Base-by-base conservation (phyloP, 2,329 filamentous ascomycete genomes). In the Colletotrichum karsti region DNA sequence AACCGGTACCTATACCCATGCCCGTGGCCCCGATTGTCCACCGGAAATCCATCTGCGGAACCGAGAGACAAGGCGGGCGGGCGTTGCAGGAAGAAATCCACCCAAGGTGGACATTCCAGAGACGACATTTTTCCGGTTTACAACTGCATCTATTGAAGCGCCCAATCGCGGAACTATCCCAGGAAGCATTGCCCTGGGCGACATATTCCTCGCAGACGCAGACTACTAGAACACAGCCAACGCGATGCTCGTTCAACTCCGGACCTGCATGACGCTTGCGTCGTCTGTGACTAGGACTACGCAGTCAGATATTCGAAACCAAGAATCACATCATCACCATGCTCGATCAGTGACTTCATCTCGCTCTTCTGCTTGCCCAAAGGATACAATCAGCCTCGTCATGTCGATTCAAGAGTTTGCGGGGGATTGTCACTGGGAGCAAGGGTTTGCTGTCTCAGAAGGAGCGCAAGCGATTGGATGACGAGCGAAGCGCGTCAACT, bases 401-500 rank as follows among this genome's bases (percentile, higher is more conserved):
- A 41, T 26, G 7, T 33, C 37, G 20, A 58, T 53, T 53, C 51
- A 33, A 54, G 22, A 42, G n/a, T 53, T 64, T 64, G 64, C 61
- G 60, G 53, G 64, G 64, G 53, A 67, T 67, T 39, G 22, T 64
- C 60, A 39, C 60, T 57, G 13, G 53, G 44, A 41, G 64, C 60
- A 58, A 58, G 64, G 64, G 37, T 67, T 39, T 37, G 44, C 18
- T 64, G 53, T 67, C 60, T 54, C 30, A 10, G 15, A 56, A 50
- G 67, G 57, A 67, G 56, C 58, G 35, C 62, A 71, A 71, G 67
- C 69, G 69, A 71, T 71, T 71, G 69, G 69, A 50, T 30, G 39
- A 56, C 42, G 48, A 69, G 46, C 69, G 69, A 71, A 61, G 48
- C 56, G 63, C 7, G 24, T 41, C 53, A 13, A 15, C n/a, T 18